A percentile compares a stretch with the other conserved stretches of the same genome.
These are phyloP conservation scores for Daldinia bambusicola DNA, from an alignment of 495 filamentous ascomycete species.

Conservation along the genomic window DNA sequence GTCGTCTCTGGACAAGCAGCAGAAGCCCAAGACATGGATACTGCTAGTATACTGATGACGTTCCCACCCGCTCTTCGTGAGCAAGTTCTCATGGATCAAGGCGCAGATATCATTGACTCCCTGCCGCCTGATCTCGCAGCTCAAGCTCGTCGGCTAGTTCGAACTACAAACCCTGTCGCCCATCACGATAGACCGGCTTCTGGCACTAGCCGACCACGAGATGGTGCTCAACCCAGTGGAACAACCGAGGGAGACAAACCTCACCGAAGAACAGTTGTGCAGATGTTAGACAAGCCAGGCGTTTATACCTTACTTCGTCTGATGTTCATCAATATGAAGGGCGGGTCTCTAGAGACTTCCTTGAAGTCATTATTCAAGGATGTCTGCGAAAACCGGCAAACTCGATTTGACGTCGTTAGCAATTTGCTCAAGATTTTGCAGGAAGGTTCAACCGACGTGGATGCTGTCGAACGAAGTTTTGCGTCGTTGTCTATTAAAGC, in stretches of 20 bases:
- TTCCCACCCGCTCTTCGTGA: slow-evolving; percentile 86
- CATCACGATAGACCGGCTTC: slow-evolving; percentile 39
- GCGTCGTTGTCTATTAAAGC: slow-evolving; percentile 89
- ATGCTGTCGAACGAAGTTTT: slow-evolving; percentile 94
- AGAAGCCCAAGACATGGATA: slow-evolving; percentile 85
- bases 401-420: slow-evolving; percentile 92
- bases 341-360: slow-evolving; percentile 76
- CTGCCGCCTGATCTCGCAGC: slow-evolving; percentile 84
- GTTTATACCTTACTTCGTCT: slow-evolving; percentile 92
- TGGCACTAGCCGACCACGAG: slow-evolving; percentile 45
- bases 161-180: slow-evolving; percentile 36
- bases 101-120: slow-evolving; percentile 86
- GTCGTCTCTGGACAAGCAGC: slow-evolving; percentile 62
- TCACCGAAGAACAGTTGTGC: slow-evolving; percentile 80
- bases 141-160: slow-evolving; percentile 76
- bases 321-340: slow-evolving; percentile 95
- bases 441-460: slow-evolving; percentile 91
- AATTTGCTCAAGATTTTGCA: slow-evolving; percentile 94
- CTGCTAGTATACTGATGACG: slow-evolving; percentile 90
- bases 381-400: slow-evolving; percentile 93
- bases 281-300: slow-evolving; percentile 96
- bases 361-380: slow-evolving; percentile 87
- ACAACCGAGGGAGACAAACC: slow-evolving; percentile 64
- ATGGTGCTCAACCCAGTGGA: slow-evolving; percentile 43
- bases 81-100: slow-evolving; percentile 88